Evolutionary conservation across 2,329 filamentous ascomycete genomes (phyloP).

Genomic region (Biscogniauxia sp.): DNA sequence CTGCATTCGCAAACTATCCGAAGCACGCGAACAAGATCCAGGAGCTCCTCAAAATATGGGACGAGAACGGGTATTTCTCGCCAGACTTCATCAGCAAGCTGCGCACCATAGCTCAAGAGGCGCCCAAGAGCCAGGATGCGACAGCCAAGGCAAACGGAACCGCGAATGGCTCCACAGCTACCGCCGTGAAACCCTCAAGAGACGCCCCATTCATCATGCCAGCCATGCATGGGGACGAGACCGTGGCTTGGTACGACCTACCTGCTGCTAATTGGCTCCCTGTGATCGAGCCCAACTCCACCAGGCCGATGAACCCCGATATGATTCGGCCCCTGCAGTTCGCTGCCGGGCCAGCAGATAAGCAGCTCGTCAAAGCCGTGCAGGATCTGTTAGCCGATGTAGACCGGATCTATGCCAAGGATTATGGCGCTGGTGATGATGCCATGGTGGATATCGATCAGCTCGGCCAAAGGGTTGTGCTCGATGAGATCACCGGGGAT

Average conservation of each 20-base stretch:
- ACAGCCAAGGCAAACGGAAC: conserved; percentile 18
- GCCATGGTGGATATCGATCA: conserved; percentile 65
- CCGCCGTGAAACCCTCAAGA: conserved; percentile 43
- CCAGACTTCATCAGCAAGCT: conserved; percentile 54
- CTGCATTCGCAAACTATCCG: conserved; percentile 57
- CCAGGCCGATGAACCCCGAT: conserved; percentile 68
- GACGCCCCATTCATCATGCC: conserved; percentile 70
- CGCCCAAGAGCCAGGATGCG: conserved; percentile 23
- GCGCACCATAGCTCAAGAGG: conserved; percentile 52
- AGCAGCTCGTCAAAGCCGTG: conserved; percentile 64
- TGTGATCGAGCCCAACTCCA: conserved; percentile 73
- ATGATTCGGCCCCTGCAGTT: conserved; percentile 72
- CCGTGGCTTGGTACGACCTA: conserved; percentile 75
- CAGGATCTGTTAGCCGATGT: conserved; percentile 68
- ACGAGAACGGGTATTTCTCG: conserved; percentile 61
- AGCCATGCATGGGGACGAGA: conserved; percentile 70
- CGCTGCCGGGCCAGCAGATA: conserved; percentile 64
- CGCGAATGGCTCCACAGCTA: conserved; percentile 20
- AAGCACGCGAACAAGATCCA: conserved; percentile 66
- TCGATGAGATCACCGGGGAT: conserved; percentile 66
- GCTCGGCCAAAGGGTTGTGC: conserved; percentile 66
- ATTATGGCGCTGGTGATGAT: conserved; percentile 43
- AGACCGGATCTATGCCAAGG: conserved; percentile 63
- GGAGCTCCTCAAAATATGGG: conserved; percentile 68
- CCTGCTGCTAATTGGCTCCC: conserved; percentile 80